Conservation (phyloP, 148 eudicot genomes). For the Amaranthus cruentus region DNA sequence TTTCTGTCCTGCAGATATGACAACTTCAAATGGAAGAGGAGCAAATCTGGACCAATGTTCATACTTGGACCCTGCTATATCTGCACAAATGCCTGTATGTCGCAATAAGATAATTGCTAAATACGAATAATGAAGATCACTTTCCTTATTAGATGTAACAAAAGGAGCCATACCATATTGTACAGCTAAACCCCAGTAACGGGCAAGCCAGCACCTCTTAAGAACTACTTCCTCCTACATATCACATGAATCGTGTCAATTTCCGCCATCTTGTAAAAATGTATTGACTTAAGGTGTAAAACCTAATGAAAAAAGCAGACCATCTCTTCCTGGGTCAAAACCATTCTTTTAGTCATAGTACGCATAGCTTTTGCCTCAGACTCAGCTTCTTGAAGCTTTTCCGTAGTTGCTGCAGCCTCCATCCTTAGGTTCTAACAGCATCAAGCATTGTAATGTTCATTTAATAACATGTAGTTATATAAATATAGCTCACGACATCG, state of each 20-base stretch:
- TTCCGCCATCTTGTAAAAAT: conserved; percentile 3
- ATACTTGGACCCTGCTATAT: conserved; percentile 77
- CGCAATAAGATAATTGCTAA: conserved; percentile 1
- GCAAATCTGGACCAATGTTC: conserved; percentile 95
- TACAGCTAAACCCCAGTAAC: conserved; percentile 94
- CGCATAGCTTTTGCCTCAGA: conserved; percentile 84
- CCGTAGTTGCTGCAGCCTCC: conserved; percentile 51
- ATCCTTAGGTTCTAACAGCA: conserved; percentile 57
- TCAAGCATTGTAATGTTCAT: not conserved
- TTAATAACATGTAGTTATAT: not conserved
- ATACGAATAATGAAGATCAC: not conserved
- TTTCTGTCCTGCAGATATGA: conserved; percentile 95
- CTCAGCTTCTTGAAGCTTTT: conserved; percentile 81
- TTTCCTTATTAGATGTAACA: conserved; percentile 7
- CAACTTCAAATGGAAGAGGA: conserved; percentile 96
- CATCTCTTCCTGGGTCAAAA: conserved; percentile 97
- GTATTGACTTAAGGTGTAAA: too few relatives aligned
- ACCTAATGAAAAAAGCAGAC: conserved; percentile 37
- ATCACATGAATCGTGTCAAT: conserved; percentile 5
- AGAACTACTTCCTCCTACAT: conserved; percentile 94
- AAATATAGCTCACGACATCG: not conserved
- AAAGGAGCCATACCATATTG: conserved; percentile 53
- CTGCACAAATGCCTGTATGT: conserved; percentile 76
- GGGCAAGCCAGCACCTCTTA: conserved; percentile 99
- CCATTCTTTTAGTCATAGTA: conserved; percentile 86